Evolutionary conservation across 108 stramenopile genomes (phyloP), one percentile per base, ranked within the genome.

Genomic region (Aurantiochytrium sp.): DNA sequence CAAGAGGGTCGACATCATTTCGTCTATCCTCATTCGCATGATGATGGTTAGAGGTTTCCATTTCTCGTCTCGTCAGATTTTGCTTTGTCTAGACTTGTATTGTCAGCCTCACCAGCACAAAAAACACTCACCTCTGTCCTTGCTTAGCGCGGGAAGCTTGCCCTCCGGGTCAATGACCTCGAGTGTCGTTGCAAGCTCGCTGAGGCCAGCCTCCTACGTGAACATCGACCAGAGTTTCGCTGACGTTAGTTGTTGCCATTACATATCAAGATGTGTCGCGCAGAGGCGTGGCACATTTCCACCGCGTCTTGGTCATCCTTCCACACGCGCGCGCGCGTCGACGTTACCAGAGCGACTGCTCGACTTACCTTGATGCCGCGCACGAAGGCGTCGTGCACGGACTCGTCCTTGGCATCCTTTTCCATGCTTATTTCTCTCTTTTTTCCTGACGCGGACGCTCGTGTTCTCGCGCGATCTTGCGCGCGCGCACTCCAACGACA

Each of bases 311-410:
- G 49, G 4, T 83, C 45, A 57, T 53, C 2, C 19, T 4, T 23
- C 1, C 28, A 6, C 6, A 16, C 49, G 18, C 2, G 6, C 19
- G 43, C 19, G 51, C 19, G 45, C 76, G 16, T 6, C 45, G 14
- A 43, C 1, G 23, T 8, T n/a, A 1, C 4, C 44, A 83, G 18
- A 47, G 14, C 49, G 16, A 3, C 51, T 35, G 49, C 28, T 18
- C 64, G 21, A 69, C 64, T 28, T 18, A 69, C 64, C 64, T 69
- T 69, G 42, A 69, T 28, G 25, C 18, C 1, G 14, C 64, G 6
- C 76, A 83, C 76, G 6, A 83, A 83, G 12, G 45, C 76, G 49
- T 47, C 76, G 23, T 83, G 76, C 76, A 83, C 76, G 49, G 76
- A 53, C 76, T 83, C 76, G 76, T 53, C 76, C 28, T 83, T 45